Percentiles rank a stretch among this genome's conserved stretches.
phyloP scores from a whole-genome alignment of 2,329 filamentous ascomycete genomes.

The Colletotrichum sublineola region DNA sequence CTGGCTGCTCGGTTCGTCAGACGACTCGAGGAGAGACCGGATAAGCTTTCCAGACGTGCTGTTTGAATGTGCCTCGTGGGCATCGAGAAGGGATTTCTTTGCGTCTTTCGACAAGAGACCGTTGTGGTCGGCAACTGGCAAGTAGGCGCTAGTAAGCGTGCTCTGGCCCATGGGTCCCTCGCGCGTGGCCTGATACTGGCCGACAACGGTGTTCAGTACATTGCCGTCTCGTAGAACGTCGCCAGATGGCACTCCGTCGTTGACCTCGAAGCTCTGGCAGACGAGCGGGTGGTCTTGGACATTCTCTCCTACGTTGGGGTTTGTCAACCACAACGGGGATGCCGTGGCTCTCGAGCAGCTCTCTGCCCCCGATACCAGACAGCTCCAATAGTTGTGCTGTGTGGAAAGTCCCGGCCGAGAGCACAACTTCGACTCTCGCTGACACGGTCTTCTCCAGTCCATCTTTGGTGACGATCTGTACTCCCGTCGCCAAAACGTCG shows the following conservation, averaged over 20 bases:
- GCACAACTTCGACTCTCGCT: conserved; percentile 55
- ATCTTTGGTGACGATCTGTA: conserved; percentile 23
- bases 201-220: conserved; percentile 49
- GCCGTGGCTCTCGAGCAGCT: conserved; percentile 49
- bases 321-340: conserved; percentile 51
- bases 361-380: conserved; percentile 55
- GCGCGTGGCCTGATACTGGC: conserved; percentile 53
- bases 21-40: conserved; percentile 47
- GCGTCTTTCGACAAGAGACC: conserved; percentile 47
- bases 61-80: conserved; percentile 37
- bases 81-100: conserved; percentile 46
- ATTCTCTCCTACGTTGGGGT: conserved; percentile 55
- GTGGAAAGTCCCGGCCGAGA: conserved; percentile 57
- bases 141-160: conserved; percentile 46
- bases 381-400: conserved; percentile 59
- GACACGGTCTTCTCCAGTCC: conserved; percentile 37
- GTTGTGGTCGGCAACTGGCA: conserved; percentile 49
- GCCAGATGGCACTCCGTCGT: conserved; percentile 53
- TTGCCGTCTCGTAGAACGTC: conserved; percentile 53
- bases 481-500: conserved; percentile 9
- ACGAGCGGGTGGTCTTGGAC: conserved; percentile 58
- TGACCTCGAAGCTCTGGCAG: conserved; percentile 56
- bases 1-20: conserved; percentile 50
- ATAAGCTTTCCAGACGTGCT: conserved; percentile 43
- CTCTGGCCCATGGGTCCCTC: conserved; percentile 52